Conservation (phyloP, 129 eudicot species). For the Lactuca saligna region DNA sequence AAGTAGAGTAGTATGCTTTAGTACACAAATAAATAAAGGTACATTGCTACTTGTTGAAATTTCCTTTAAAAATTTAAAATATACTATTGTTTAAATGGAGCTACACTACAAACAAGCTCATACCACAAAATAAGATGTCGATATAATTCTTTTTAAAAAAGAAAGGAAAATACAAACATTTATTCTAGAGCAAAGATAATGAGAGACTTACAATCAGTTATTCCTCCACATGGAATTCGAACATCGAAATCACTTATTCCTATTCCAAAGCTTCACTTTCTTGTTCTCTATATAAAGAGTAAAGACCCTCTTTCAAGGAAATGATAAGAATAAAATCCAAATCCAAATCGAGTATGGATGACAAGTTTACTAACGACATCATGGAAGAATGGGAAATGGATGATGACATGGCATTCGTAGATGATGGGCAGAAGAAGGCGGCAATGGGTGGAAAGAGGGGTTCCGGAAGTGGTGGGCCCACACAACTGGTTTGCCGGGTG, state of each 20-base stretch:
- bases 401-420: conserved; percentile 18
- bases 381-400: conserved; percentile 49
- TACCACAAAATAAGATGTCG: neutral
- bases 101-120: neutral
- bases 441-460: conserved; percentile 47
- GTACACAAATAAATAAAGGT: too few relatives aligned
- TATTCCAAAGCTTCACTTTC: conserved; percentile 35
- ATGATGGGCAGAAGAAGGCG: conserved; percentile 42
- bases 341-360: conserved; percentile 34
- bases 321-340: conserved; percentile 45
- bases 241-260: conserved; percentile 51
- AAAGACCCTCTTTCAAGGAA: conserved; percentile 4
- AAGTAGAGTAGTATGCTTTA: too few relatives aligned
- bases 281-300: conserved; percentile 13
- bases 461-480: conserved; percentile 46
- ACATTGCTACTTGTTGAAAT: too few relatives aligned
- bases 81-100: neutral
- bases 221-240: conserved; percentile 31
- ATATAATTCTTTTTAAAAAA: neutral
- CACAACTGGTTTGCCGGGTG: conserved; percentile 63
- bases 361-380: conserved; percentile 39
- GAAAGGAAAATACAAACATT: conserved; percentile 1
- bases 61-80: neutral
- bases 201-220: conserved; percentile 30
- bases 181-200: conserved; percentile 7